phyloP scores from a whole-genome alignment of 2,329 filamentous ascomycete genomes.

The Elsinoe arachidis region DNA sequence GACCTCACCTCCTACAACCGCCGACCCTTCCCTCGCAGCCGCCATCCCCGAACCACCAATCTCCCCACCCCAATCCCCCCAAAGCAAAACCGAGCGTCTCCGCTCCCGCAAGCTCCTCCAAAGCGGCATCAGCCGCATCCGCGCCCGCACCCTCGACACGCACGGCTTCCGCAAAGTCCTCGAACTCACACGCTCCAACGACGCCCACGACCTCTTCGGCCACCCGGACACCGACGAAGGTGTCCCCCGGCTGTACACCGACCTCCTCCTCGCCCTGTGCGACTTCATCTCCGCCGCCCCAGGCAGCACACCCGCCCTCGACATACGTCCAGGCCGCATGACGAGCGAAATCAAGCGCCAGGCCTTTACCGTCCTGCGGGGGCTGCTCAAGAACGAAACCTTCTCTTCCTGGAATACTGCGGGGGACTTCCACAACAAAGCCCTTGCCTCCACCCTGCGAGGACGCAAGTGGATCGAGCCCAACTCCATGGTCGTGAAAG shows the following conservation, averaged over 20 bases:
- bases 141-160: conserved; percentile 63
- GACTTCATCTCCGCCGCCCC: conserved; percentile 55
- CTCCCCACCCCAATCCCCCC: conserved; percentile 18
- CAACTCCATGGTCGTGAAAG: conserved; percentile 62
- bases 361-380: conserved; percentile 63
- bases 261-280: conserved; percentile 59
- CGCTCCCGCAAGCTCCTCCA: conserved; percentile 53
- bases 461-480: conserved; percentile 60
- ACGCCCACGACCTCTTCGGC: conserved; percentile 47
- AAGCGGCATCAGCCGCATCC: conserved; percentile 66
- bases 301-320: conserved; percentile 16
- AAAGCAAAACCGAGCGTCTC: conserved; percentile 33
- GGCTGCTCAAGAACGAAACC: conserved; percentile 61
- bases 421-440: conserved; percentile 52
- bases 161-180: conserved; percentile 74
- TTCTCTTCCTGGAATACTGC: conserved; percentile 30
- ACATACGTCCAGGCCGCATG: neutral
- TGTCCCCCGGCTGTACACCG: conserved; percentile 63
- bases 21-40: conserved; percentile 19
- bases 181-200: conserved; percentile 57
- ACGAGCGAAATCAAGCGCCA: conserved; percentile 55
- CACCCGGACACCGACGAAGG: conserved; percentile 36
- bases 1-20: conserved; percentile 22
- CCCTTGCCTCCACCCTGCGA: conserved; percentile 57
- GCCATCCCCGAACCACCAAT: conserved; percentile 23